Evolutionary conservation across 257 asterid genomes (phyloP), one percentile per base, ranked within the genome.

Genomic region (Solanum tarapatanum): DNA sequence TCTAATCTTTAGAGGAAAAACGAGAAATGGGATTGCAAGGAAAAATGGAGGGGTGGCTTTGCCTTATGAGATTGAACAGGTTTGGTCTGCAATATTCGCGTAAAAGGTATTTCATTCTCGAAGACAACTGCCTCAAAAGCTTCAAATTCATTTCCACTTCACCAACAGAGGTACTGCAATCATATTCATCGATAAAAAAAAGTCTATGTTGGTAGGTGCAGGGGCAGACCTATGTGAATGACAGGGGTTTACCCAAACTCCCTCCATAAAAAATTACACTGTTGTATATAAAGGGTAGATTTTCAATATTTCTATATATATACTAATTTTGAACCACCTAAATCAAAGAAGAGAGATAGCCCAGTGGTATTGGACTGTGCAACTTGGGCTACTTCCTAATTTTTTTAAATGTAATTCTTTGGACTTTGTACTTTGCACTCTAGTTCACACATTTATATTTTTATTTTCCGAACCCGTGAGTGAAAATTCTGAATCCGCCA

Each of bases 21-120:
- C n/a, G n/a, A 55, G 72, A 89, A 88, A 87, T 89, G 95, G 93
- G 86, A 82, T 84, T 88, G 92, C 87, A 90, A 84, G 97, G 94
- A 58, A 93, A 90, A 90, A 97, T 95, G 98, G 91, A 91, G 89
- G 98, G 99, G 36, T 95, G 98, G 98, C 94, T 97, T 87, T 93
- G 93, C 32, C 90, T 97, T 87, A 95, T 94, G 89, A 94, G 98
- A 84, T 90, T 84, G 84, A 93, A 94, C 76, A 94, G 97, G 86
- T 92, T 97, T 86, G 98, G 98, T 79, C 82, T 97, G 88, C 95
- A 94, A 66, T 95, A 91, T 93, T 97, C 95, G 84, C 97, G 98
- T 91, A 97, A 92, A 88, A 91, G 98, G 82, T 95, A 95, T 88
- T 96, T 96, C 90, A 70, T 96, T 92, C 98, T 95, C 82, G 91